Conservation (phyloP, 352 stramenopile genomes). For the Thalassiosira allenii region DNA sequence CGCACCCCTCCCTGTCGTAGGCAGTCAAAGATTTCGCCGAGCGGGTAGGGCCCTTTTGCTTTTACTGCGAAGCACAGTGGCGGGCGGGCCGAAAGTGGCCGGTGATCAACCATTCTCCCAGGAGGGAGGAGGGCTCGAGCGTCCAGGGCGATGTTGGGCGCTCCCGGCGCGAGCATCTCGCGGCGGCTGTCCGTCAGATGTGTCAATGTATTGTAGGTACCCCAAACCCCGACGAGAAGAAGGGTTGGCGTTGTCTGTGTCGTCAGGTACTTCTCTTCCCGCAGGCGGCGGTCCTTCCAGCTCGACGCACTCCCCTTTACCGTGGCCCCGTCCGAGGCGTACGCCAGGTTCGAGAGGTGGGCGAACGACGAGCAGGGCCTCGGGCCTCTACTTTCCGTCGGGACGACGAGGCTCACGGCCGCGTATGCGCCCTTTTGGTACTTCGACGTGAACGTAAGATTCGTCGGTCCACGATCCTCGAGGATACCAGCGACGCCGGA, state of each 20-base stretch:
- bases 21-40: no score
- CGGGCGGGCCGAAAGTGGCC: no score
- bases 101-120: no score
- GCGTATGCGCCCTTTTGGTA: slow-evolving; percentile 77
- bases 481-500: slow-evolving; percentile 53
- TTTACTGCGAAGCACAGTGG: no score
- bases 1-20: no score
- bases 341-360: slow-evolving; percentile 77
- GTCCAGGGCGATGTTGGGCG: no score
- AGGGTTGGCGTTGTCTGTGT: no score
- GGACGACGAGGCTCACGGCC: slow-evolving; percentile 31
- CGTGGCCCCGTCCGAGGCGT: slow-evolving; percentile 67
- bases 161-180: no score
- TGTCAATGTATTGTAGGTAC: no score
- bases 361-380: slow-evolving; percentile 73
- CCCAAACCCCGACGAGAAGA: no score
- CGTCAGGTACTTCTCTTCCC: slow-evolving; percentile 20
- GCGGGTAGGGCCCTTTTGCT: no score
- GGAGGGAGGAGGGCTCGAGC: no score
- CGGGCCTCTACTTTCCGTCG: slow-evolving; percentile 66
- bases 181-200: background rate
- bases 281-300: slow-evolving; percentile 55
- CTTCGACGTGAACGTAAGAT: slow-evolving; percentile 83
- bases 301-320: slow-evolving; percentile 75
- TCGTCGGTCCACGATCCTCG: slow-evolving; percentile 17